A percentile compares a stretch with the other conserved stretches of the same genome.
Conservation (phyloP, 2,329 filamentous ascomycete genomes). For the Fusarium sublunatum region DNA sequence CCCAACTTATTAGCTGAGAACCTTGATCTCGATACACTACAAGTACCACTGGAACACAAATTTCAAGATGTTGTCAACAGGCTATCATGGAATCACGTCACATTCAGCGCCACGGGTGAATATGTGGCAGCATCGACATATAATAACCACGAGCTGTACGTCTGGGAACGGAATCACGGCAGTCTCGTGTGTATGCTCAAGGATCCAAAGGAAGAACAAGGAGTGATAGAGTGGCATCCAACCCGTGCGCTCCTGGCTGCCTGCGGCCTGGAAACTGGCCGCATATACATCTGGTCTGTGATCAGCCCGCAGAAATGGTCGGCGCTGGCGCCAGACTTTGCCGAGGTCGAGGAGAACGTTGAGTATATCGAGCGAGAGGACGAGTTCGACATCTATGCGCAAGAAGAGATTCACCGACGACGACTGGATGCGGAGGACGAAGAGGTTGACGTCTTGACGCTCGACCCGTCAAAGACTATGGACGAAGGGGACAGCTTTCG, state of each 20-base stretch:
- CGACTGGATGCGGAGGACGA: slow-evolving; percentile 93
- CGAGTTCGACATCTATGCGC: slow-evolving; percentile 96
- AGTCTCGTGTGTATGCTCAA: slow-evolving; percentile 97
- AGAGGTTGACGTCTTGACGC: slow-evolving; percentile 87
- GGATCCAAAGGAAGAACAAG: slow-evolving; percentile 94
- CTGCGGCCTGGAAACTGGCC: slow-evolving; percentile 90
- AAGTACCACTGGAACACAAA: slow-evolving; percentile 94
- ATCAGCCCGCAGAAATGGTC: slow-evolving; percentile 97
- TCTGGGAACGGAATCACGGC: slow-evolving; percentile 94
- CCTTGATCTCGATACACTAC: slow-evolving; percentile 85
- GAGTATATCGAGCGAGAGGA: slow-evolving; percentile 96
- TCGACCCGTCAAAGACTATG: slow-evolving; percentile 73
- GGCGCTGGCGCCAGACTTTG: slow-evolving; percentile 94
- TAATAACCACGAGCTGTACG: slow-evolving; percentile 98
- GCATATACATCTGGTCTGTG: slow-evolving; percentile 96
- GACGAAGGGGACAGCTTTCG: slow-evolving; percentile 75
- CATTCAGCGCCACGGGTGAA: slow-evolving; percentile 92
- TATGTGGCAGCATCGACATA: slow-evolving; percentile 97
- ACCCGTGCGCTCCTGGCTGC: slow-evolving; percentile 87
- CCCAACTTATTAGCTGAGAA: slow-evolving; percentile 78
- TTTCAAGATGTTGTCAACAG: slow-evolving; percentile 98
- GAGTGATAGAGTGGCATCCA: slow-evolving; percentile 97
- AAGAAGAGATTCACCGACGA: slow-evolving; percentile 92
- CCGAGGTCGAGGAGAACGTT: slow-evolving; percentile 97
- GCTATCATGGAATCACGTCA: slow-evolving; percentile 95